phyloP scores from a whole-genome alignment of 257 asterid genomes.

The Forsythia suspensa region DNA sequence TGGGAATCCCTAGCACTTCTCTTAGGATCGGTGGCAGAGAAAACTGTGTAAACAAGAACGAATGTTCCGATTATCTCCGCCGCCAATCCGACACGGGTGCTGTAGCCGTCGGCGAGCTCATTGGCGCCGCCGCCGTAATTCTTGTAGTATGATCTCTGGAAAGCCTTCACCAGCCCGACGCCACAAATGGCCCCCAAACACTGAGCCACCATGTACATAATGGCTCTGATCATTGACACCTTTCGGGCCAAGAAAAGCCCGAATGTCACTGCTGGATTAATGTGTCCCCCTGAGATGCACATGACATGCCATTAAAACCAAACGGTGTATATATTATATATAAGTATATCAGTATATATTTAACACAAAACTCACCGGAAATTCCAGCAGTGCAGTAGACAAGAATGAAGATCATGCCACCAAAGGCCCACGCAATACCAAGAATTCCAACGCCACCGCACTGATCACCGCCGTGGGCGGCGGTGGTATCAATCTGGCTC shows the following conservation, averaged over 20 bases:
- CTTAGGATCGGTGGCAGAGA: constrained; percentile 61
- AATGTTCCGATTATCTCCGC: constrained; percentile 48
- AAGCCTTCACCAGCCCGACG: constrained; percentile 38
- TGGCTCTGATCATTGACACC: constrained; percentile 41
- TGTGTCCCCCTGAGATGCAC: constrained; percentile 40
- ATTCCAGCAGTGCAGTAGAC: constrained; percentile 57
- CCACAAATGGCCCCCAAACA: constrained; percentile 53
- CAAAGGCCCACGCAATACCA: constrained; percentile 58
- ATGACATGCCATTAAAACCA: not conserved
- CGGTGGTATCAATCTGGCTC: constrained; percentile 24
- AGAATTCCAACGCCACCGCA: constrained; percentile 44
- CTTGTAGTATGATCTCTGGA: constrained; percentile 29
- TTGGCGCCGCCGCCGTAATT: constrained; percentile 46
- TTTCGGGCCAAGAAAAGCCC: constrained; percentile 51
- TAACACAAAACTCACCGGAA: constrained; percentile 30
- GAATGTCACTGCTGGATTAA: constrained; percentile 52
- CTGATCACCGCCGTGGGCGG: not conserved
- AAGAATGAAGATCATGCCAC: constrained; percentile 52
- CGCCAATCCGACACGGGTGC: constrained; percentile 33
- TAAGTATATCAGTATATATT: no score
- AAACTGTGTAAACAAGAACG: constrained; percentile 46
- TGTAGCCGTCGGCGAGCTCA: constrained; percentile 28
- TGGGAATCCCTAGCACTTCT: constrained; percentile 58
- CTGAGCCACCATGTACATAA: constrained; percentile 50
- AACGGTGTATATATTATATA: no score